A percentile compares a stretch with the other conserved stretches of the same genome.
Conservation (phyloP, 495 filamentous ascomycete genomes). For the Xylaria cubensis region DNA sequence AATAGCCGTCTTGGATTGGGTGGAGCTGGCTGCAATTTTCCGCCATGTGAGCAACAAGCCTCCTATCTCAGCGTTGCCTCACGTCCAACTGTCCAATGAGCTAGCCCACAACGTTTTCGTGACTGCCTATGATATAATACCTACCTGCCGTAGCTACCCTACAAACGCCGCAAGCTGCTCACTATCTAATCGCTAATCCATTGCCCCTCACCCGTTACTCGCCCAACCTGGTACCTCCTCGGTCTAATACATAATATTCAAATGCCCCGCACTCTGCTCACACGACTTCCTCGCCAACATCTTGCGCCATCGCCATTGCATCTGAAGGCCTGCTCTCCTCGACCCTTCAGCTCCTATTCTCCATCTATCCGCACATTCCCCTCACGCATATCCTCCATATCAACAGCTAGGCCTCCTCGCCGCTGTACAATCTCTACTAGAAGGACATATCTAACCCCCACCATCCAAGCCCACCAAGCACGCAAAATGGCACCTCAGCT, state of each 20-base stretch:
- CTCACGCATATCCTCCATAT: background rate
- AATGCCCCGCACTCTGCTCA: conserved; percentile 51
- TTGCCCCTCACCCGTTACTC: conserved; percentile 21
- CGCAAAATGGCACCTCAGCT: conserved; percentile 84
- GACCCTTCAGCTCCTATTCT: conserved; percentile 1
- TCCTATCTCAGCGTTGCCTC: background rate
- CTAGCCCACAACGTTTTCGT: background rate
- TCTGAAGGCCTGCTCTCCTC: conserved; percentile 5
- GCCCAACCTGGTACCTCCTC: background rate
- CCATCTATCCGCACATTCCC: background rate
- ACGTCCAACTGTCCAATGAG: conserved; percentile 13
- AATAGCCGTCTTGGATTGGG: conserved; percentile 31
- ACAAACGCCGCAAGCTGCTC: background rate
- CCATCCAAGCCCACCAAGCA: conserved; percentile 57
- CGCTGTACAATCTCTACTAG: conserved; percentile 2
- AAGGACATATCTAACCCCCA: conserved; percentile 53
- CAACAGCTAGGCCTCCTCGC: background rate
- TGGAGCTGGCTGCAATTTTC: conserved; percentile 25
- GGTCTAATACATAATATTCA: conserved; percentile 20
- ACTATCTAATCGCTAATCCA: conserved; percentile 19
- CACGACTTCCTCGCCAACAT: conserved; percentile 39
- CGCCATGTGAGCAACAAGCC: conserved; percentile 31
- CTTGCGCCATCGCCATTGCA: conserved; percentile 25
- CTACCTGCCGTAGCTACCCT: background rate
- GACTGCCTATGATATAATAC: background rate